Percentiles rank a stretch among this genome's conserved stretches.
These are phyloP conservation scores for Candida ulmi DNA, from an alignment of 805 yeast genomes.

Conservation along the genomic window DNA sequence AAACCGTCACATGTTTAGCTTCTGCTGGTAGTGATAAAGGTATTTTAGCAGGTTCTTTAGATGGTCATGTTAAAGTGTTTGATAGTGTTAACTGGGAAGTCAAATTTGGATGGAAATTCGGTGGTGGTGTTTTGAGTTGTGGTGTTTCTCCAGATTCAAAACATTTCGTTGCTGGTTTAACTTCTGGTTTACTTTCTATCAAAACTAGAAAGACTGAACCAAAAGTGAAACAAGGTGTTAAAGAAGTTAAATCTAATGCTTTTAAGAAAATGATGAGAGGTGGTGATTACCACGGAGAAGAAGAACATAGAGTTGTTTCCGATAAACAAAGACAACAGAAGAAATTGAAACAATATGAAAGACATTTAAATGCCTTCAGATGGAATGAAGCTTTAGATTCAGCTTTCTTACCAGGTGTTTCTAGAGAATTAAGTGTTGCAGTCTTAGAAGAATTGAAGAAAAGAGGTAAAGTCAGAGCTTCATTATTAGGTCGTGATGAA, in stretches of 20 bases:
- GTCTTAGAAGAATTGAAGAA: slow-evolving; percentile 81
- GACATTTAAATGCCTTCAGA: slow-evolving; percentile 75
- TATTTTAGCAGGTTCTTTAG: slow-evolving; percentile 89
- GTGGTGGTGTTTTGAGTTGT: slow-evolving; percentile 85
- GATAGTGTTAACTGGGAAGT: slow-evolving; percentile 81
- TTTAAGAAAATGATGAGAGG: slow-evolving; percentile 86
- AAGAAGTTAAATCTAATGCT: slow-evolving; percentile 49
- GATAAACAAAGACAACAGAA: slow-evolving; percentile 51
- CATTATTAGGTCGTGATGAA: slow-evolving; percentile 80
- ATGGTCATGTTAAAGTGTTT: slow-evolving; percentile 95
- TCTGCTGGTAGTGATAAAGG: slow-evolving; percentile 64
- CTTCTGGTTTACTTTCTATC: slow-evolving; percentile 82
- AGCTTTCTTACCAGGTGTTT: slow-evolving; percentile 74
- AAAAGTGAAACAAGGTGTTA: slow-evolving; percentile 44
- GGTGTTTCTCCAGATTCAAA: slow-evolving; percentile 83
- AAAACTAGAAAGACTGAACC: slow-evolving; percentile 78
- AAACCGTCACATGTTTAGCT: slow-evolving; percentile 84
- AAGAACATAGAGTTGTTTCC: slow-evolving; percentile 65
- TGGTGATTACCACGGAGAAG: slow-evolving; percentile 84
- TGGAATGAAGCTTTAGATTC: slow-evolving; percentile 92
- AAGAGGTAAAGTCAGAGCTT: slow-evolving; percentile 83
- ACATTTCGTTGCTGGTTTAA: slow-evolving; percentile 89
- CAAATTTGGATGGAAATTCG: slow-evolving; percentile 95
- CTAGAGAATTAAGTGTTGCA: slow-evolving; percentile 75
- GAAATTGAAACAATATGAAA: slow-evolving; percentile 77